Evolutionary conservation across 2,329 filamentous ascomycete species (phyloP).

Genomic region (Lasiodiplodia citricola): DNA sequence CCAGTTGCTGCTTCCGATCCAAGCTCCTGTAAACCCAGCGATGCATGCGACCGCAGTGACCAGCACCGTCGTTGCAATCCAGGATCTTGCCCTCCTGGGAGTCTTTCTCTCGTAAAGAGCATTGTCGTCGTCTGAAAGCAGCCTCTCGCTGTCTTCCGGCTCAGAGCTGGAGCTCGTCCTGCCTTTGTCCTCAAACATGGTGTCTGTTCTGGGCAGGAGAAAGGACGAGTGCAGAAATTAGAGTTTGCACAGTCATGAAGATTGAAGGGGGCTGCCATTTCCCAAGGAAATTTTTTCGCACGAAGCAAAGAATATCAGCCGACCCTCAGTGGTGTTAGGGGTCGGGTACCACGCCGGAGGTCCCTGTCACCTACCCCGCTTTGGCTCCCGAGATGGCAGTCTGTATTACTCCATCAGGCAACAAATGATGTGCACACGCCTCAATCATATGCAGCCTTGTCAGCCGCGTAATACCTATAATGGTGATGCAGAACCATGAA

Average conservation of each 20-base stretch:
- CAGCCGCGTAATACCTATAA: background rate
- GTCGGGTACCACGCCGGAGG: background rate
- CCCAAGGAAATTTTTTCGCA: background rate
- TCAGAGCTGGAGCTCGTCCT: constrained; percentile 2
- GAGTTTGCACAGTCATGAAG: too few relatives aligned
- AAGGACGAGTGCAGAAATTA: background rate
- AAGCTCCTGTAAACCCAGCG: constrained; percentile 35
- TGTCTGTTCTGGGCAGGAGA: background rate
- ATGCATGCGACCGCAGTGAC: constrained; percentile 32
- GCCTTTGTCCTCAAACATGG: background rate
- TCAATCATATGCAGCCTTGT: background rate
- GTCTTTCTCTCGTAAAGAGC: background rate
- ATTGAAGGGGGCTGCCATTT: background rate
- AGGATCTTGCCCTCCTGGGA: constrained; percentile 27
- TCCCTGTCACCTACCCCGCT: constrained; percentile 13
- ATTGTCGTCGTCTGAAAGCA: constrained; percentile 10
- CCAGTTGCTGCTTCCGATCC: constrained; percentile 27
- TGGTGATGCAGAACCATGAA: background rate
- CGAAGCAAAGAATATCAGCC: background rate
- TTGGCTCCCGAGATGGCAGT: background rate
- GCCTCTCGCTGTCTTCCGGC: constrained; percentile 12
- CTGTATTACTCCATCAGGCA: background rate
- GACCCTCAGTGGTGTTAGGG: background rate
- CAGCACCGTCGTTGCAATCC: constrained; percentile 30
- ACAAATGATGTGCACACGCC: background rate